These are phyloP conservation scores for Sugiyamaella castrensis DNA, from an alignment of 1,139 yeast species.

Conservation along the genomic window DNA sequence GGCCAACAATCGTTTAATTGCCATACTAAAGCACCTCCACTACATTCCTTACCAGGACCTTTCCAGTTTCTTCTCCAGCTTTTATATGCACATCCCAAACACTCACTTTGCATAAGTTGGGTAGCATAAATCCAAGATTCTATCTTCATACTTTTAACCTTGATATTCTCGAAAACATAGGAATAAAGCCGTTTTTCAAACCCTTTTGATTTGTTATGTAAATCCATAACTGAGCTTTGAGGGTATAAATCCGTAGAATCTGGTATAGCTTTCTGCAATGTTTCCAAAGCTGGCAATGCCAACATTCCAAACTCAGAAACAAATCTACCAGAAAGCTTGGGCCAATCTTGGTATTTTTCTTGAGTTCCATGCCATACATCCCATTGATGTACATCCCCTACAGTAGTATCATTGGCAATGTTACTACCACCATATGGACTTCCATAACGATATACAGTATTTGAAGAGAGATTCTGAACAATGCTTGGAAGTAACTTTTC, in stretches of 20 bases:
- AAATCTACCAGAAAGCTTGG: slow-evolving; percentile 44
- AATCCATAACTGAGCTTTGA: slow-evolving; percentile 41
- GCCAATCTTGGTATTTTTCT: slow-evolving; percentile 48
- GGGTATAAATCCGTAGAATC: slow-evolving; percentile 40
- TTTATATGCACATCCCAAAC: slow-evolving; percentile 46
- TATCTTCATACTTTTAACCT: slow-evolving; percentile 37
- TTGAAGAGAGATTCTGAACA: slow-evolving; percentile 31
- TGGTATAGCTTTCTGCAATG: slow-evolving; percentile 38
- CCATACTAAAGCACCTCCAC: slow-evolving; percentile 50
- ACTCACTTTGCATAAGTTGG: slow-evolving; percentile 51
- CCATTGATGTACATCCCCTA: slow-evolving; percentile 52
- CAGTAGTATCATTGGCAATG: slow-evolving; percentile 38
- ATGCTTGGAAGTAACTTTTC: slow-evolving; percentile 41
- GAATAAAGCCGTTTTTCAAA: slow-evolving; percentile 45
- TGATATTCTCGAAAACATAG: slow-evolving; percentile 46
- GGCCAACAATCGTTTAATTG: slow-evolving; percentile 56
- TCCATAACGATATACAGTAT: slow-evolving; percentile 43
- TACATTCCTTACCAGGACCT: slow-evolving; percentile 36
- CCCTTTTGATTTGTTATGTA: slow-evolving; percentile 45
- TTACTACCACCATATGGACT: slow-evolving; percentile 45
- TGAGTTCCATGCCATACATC: slow-evolving; percentile 51
- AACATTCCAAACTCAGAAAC: slow-evolving; percentile 51
- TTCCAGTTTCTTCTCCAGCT: slow-evolving; percentile 50
- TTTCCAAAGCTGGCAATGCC: slow-evolving; percentile 40
- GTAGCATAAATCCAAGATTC: slow-evolving; percentile 49